Evolutionary conservation across 2,329 filamentous ascomycete genomes (phyloP), one percentile per base, ranked within the genome.

Genomic region (Microcera coccophila): DNA sequence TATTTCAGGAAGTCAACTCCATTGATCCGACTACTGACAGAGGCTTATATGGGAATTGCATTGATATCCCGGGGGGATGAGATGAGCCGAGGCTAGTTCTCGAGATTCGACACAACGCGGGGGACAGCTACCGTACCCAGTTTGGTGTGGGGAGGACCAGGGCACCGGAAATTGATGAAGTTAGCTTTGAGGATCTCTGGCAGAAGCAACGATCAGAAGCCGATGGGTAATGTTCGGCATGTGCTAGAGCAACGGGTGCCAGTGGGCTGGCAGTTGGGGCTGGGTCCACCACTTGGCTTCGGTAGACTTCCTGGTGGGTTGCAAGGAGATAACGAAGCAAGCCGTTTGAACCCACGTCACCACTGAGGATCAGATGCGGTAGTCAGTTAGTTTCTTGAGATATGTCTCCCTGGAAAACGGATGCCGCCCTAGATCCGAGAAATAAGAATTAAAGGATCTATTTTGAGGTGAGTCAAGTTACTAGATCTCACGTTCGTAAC

Each of bases 61-160:
- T n/a, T n/a, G n/a, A n/a, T n/a, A n/a, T n/a, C n/a, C n/a, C n/a
- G n/a, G n/a, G n/a, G n/a, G n/a, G n/a, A n/a, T n/a, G n/a, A n/a
- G n/a, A n/a, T n/a, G n/a, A n/a, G n/a, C n/a, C n/a, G n/a, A n/a
- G 22, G 22, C 7, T 12, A 26, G 22, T 7, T 26, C 22, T 26
- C 12, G 22, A 26, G 22, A 26, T 26, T 26, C 12, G 12, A 12
- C 22, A 26, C 15, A 38, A n/a, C n/a, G 22, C 40, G 16, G 33
- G 16, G 15, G 22, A n/a, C n/a, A n/a, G n/a, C n/a, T n/a, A n/a
- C n/a, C n/a, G n/a, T n/a, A n/a, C n/a, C 44, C 42, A 36, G 44
- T 37, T 26, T 44, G 48, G 49, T 48, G 50, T 39, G 21, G 22
- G 33, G 33, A 35, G 33, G n/a, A n/a, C 28, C 45, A 45, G 45